Percentiles rank a stretch among this genome's conserved stretches.
These are phyloP conservation scores for Paramecium tetraurelia DNA, from an alignment of 73 alveolate genomes.

Conservation along the genomic window DNA sequence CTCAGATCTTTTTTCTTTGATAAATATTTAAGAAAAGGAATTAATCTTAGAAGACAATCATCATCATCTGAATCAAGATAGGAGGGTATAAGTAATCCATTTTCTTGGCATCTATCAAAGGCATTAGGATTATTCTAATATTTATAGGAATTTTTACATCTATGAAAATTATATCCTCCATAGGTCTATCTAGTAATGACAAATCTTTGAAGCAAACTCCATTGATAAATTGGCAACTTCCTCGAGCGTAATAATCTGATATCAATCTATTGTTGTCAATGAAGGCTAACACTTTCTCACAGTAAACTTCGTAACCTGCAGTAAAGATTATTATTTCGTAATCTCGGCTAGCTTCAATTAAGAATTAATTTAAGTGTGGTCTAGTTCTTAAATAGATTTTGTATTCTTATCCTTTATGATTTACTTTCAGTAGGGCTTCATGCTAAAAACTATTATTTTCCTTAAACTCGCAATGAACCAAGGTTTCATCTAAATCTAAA, in stretches of 20 bases:
- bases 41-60: slow-evolving; percentile 31
- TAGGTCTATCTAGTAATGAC: background rate
- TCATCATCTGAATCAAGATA: slow-evolving; percentile 40
- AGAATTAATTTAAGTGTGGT: background rate
- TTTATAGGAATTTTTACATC: background rate
- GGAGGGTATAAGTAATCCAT: slow-evolving; percentile 47
- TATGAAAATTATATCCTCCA: slow-evolving; percentile 10
- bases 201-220: slow-evolving; percentile 35
- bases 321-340: slow-evolving; percentile 31
- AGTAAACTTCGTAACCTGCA: slow-evolving; percentile 38
- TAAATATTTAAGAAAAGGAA: slow-evolving; percentile 16
- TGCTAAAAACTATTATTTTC: slow-evolving; percentile 4
- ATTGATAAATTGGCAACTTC: slow-evolving; percentile 13
- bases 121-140: slow-evolving; percentile 46
- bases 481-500: slow-evolving; percentile 46
- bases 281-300: slow-evolving; percentile 5
- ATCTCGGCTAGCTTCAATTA: background rate
- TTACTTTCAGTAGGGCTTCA: slow-evolving; percentile 1
- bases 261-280: background rate
- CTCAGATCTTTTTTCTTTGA: background rate
- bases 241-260: slow-evolving; percentile 25
- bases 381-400: background rate
- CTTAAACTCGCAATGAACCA: slow-evolving; percentile 42
- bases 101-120: background rate
- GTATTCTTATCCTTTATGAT: slow-evolving; percentile 17